Base-by-base conservation (phyloP, 2,329 filamentous ascomycete species). In the Albophoma yamanashiensis region DNA sequence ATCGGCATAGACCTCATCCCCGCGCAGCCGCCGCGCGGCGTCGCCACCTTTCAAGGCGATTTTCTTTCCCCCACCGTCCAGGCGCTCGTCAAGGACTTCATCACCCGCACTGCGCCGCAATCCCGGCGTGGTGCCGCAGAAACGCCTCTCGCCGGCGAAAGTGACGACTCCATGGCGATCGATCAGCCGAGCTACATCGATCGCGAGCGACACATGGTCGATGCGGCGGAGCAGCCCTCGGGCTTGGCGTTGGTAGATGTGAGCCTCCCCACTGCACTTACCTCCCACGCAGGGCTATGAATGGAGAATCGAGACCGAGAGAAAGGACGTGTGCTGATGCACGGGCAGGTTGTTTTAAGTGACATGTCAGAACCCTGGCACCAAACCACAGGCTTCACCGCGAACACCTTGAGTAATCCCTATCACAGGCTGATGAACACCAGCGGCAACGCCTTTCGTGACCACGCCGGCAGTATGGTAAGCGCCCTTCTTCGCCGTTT, bases 361-460 rank as follows among this genome's bases (percentile, higher is more conserved):
- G 94, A 99, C 83, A 99, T 99, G 94, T 99, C 87, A 85, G 93
- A 82, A 82, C 92, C 94, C 88, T 97, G 92, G 92, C 81, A 86
- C 69, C 89, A 90, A 79, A 89, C 84, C 58, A 81, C 82, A 70
- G 88, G 88, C 70, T 92, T 89, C 79, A 88, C 85, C 79, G 88
- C 89, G 79, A 91, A 85, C 79, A 96, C 87, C 80, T 83, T 97
- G 84, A 96, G 88, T 93, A 89, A 94, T 84, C 91, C 92, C 65
- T 94, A 95, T 86, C 74, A 78, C 82, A 99, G 94, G 94, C 89
- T 99, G 88, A 96, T 97, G 92, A 99, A 99, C 76, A 97, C 93
- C 68, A 96, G 89, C 76, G 94, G 94, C 60, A 89, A 91, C 69
- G 76, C 76, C 25, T 94, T 96, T 71, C 85, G 87, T 65, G 94